Evolutionary conservation across 106 monocot genomes (phyloP).

Genomic region (Xerophyta viscosa): DNA sequence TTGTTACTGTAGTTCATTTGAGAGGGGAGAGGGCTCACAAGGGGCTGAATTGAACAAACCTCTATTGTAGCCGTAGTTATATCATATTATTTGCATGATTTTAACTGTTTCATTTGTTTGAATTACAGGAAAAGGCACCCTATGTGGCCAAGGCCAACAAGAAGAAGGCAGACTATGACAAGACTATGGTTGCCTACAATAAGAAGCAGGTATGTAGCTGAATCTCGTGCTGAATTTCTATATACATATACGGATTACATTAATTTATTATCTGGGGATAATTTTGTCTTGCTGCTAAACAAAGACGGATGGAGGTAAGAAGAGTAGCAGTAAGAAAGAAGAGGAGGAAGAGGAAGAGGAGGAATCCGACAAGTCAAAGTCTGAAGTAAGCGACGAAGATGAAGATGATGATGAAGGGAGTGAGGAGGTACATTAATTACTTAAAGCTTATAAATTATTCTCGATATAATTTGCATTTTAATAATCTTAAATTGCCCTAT

Average conservation of each 20-base stretch:
- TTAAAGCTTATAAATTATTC: too few species aligned
- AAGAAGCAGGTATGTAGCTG: conserved; percentile 37
- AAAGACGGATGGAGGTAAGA: too few species aligned
- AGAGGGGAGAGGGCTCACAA: too few species aligned
- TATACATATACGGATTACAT: too few species aligned
- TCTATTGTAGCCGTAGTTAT: too few species aligned
- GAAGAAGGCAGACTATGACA: conserved; percentile 66
- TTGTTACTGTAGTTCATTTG: not conserved
- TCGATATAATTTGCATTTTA: too few species aligned
- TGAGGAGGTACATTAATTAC: not conserved
- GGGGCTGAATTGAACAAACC: too few species aligned
- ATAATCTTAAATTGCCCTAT: too few species aligned
- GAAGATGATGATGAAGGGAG: conserved; percentile 30
- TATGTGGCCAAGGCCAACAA: conserved; percentile 71
- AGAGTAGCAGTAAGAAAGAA: not conserved
- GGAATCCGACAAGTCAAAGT: conserved; percentile 78
- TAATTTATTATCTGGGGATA: too few species aligned
- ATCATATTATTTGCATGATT: too few species aligned
- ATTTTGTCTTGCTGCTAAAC: too few species aligned
- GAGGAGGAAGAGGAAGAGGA: conserved; percentile 52
- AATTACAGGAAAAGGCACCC: conserved; percentile 76
- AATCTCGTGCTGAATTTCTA: too few species aligned
- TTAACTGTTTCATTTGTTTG: not conserved
- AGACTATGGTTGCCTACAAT: conserved; percentile 61
- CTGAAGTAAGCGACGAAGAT: conserved; percentile 73